phyloP scores from a whole-genome alignment of 495 filamentous ascomycete species.

The Xylaria telfairii region DNA sequence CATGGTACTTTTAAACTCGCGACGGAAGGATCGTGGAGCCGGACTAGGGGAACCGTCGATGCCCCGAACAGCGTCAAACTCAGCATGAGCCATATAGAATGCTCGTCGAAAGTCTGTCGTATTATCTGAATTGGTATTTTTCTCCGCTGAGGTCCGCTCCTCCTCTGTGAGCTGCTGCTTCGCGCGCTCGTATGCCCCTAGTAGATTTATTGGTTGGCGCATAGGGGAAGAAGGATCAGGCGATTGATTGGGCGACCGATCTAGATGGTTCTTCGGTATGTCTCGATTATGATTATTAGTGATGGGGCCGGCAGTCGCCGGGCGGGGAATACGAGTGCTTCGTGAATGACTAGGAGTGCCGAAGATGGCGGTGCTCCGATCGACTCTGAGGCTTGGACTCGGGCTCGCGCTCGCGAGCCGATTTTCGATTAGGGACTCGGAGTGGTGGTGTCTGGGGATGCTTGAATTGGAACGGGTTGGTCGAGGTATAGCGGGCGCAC shows the following conservation, averaged over 20 bases:
- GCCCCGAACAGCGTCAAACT: constrained; percentile 34
- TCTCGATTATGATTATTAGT: constrained; percentile 6
- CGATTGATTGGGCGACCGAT: constrained; percentile 23
- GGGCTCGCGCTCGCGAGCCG: constrained; percentile 8
- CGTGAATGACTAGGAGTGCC: constrained; percentile 27
- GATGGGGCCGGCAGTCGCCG: constrained; percentile 25
- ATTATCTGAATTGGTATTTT: constrained; percentile 25
- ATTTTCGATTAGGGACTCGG: constrained; percentile 12
- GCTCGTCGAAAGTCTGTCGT: constrained; percentile 35
- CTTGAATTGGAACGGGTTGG: constrained; percentile 27
- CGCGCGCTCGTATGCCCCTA: constrained; percentile 51
- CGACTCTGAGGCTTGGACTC: background rate
- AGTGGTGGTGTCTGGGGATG: constrained; percentile 25
- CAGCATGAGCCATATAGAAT: constrained; percentile 36
- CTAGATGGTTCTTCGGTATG: constrained; percentile 20
- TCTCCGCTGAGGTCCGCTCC: constrained; percentile 43
- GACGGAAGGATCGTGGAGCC: constrained; percentile 48
- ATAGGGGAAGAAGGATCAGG: constrained; percentile 33
- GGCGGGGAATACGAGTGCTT: constrained; percentile 50
- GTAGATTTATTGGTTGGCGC: constrained; percentile 45
- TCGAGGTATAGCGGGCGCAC: constrained; percentile 27
- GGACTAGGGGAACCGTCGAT: constrained; percentile 56
- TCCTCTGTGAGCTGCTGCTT: background rate
- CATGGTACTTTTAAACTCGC: constrained; percentile 33
- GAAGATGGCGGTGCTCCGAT: constrained; percentile 27